These are phyloP conservation scores for Ciborinia camelliae DNA, from an alignment of 2,329 filamentous ascomycete genomes.

Conservation along the genomic window DNA sequence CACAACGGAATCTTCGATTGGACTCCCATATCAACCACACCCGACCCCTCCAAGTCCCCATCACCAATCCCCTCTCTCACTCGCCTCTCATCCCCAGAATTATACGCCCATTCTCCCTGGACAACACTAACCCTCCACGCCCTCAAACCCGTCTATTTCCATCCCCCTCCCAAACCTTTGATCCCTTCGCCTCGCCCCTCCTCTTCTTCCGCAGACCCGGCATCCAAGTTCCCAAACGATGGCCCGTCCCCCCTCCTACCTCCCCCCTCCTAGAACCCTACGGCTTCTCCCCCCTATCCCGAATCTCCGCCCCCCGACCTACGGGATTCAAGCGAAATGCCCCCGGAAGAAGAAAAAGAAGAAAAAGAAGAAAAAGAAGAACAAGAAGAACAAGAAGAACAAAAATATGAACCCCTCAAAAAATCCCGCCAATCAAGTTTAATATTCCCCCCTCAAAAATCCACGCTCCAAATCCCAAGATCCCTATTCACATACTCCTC, in stretches of 20 bases:
- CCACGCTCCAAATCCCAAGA: slow-evolving; percentile 29
- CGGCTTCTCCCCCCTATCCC: background rate
- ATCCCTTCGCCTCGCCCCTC: slow-evolving; percentile 56
- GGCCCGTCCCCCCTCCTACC: slow-evolving; percentile 19
- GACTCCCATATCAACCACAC: slow-evolving; percentile 56
- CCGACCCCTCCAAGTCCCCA: slow-evolving; percentile 26
- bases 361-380: background rate
- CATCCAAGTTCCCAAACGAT: slow-evolving; percentile 26
- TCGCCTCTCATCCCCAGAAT: background rate
- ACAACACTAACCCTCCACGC: slow-evolving; percentile 26
- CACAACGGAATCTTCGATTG: slow-evolving; percentile 64
- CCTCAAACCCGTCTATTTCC: slow-evolving; percentile 48
- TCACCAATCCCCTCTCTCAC: background rate
- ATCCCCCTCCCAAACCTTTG: slow-evolving; percentile 50
- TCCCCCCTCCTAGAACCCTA: background rate
- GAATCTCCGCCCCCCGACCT: background rate
- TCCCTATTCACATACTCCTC: slow-evolving; percentile 27
- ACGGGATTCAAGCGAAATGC: background rate
- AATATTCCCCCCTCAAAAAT: slow-evolving; percentile 30
- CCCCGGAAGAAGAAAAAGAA: background rate
- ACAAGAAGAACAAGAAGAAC: background rate
- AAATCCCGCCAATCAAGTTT: slow-evolving; percentile 25
- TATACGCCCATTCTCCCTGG: slow-evolving; percentile 21
- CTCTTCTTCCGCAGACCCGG: slow-evolving; percentile 57
- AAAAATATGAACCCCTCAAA: slow-evolving; percentile 3